Conservation (phyloP, 129 eudicot species). For the Dittrichia graveolens region DNA sequence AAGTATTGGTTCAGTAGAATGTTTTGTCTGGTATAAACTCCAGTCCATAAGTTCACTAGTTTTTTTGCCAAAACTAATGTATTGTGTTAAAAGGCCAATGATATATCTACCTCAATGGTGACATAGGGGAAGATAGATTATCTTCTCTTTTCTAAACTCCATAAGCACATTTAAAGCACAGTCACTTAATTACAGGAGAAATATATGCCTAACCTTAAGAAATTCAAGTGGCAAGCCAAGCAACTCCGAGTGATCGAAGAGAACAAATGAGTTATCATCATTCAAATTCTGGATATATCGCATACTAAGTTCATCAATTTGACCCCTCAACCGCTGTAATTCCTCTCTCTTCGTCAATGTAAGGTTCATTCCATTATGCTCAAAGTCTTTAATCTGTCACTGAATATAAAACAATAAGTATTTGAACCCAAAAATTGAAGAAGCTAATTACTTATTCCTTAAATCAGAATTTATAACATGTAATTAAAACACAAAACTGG, state of each 20-base stretch:
- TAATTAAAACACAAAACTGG: background rate
- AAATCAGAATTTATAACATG: background rate
- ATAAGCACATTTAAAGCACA: slow-evolving; percentile 22
- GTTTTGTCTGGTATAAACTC: background rate
- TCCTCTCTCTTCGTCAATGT: slow-evolving; percentile 78
- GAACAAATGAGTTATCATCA: slow-evolving; percentile 61
- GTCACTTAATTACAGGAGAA: background rate
- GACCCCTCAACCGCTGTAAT: slow-evolving; percentile 67
- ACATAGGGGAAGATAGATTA: background rate
- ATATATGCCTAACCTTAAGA: slow-evolving; percentile 46
- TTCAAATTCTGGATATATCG: slow-evolving; percentile 67
- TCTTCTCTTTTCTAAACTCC: slow-evolving; percentile 4
- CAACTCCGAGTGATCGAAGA: slow-evolving; percentile 68
- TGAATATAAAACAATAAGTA: slow-evolving; percentile 59
- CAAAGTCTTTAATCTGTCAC: slow-evolving; percentile 98
- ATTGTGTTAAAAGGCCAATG: background rate
- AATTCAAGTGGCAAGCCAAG: slow-evolving; percentile 80
- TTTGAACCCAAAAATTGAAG: slow-evolving; percentile 29
- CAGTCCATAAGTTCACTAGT: background rate
- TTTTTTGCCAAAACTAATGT: background rate
- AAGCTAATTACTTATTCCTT: slow-evolving; percentile 14
- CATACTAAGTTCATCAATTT: slow-evolving; percentile 73
- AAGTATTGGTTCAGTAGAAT: background rate
- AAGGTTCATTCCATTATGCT: slow-evolving; percentile 83
- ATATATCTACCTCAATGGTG: slow-evolving; percentile 7